Base-by-base conservation (phyloP, 805 yeast species). In the Torulaspora gathmanii region DNA sequence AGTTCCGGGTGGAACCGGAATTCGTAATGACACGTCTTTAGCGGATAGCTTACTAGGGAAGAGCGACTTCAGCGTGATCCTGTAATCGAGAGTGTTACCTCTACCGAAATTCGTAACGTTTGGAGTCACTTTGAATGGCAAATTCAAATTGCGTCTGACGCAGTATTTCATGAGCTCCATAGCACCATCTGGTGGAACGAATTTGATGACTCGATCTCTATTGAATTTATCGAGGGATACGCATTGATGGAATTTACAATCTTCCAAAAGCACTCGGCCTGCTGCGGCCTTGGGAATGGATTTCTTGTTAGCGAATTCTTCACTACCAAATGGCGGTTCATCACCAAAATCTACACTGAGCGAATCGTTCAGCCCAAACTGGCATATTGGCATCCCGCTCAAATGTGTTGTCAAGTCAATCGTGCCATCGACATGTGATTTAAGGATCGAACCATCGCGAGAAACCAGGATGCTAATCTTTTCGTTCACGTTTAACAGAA, bases 141-240 rank as follows among this genome's bases (percentile, higher is more conserved):
- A 60, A 40, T 77, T 78, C 47, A 85, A 68, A 51, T 80, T 78
- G 35, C 79, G 78, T 1, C 71, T 65, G 1, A 77, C 74, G 45
- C 82, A 70, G 65, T 88, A 89, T 28, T 78, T 72, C 90, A 89
- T 82, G 48, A 89, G 73, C 63, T 87, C 91, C 60, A 87, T 86
- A 41, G 80, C 78, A 0, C 95, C 95, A 65, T 88, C 95, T 1
- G 96, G 96, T 2, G 96, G 96, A 10, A 81, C 71, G 52, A 89
- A 88, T 37, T 75, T 78, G 46, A 89, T 83, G 19, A 77, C 68
- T 33, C 84, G 70, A 20, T 82, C 80, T 16, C 71, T 60, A 49
- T 85, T 88, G 63, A 83, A 86, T 53, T 78, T 75, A 46, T 78
- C 77, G 45, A 87, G 70, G 49, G 82, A 79, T 20, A 88, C 96